phyloP scores from a whole-genome alignment of 805 yeast genomes.

The Saccharomycopsis javanensis region DNA sequence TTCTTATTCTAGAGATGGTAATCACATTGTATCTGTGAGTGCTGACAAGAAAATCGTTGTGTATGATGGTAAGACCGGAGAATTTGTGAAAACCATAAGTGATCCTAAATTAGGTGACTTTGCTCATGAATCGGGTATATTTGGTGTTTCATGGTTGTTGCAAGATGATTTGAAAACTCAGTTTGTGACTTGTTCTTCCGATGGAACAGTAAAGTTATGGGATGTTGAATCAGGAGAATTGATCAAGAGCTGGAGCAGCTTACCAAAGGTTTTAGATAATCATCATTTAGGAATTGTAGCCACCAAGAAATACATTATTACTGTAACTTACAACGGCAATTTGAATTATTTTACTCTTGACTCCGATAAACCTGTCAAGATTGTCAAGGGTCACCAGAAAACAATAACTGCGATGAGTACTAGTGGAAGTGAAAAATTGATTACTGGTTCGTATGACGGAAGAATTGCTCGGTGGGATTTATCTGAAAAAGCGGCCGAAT shows the following conservation, averaged over 20 bases:
- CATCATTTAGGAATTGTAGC: slow-evolving; percentile 78
- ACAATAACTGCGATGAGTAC: slow-evolving; percentile 54
- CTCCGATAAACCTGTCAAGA: slow-evolving; percentile 25
- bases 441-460: slow-evolving; percentile 82
- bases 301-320: slow-evolving; percentile 48
- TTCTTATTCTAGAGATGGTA: slow-evolving; percentile 74
- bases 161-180: slow-evolving; percentile 32
- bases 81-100: slow-evolving; percentile 42
- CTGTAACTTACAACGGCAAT: slow-evolving; percentile 65
- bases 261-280: slow-evolving; percentile 39
- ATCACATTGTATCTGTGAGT: slow-evolving; percentile 67
- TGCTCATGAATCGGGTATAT: slow-evolving; percentile 72
- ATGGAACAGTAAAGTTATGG: slow-evolving; percentile 63
- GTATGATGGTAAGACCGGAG: slow-evolving; percentile 87
- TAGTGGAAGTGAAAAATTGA: slow-evolving; percentile 25
- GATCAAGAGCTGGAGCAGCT: slow-evolving; percentile 39
- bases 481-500: slow-evolving; percentile 27
- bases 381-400: slow-evolving; percentile 71
- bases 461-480: slow-evolving; percentile 51
- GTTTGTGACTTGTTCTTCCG: slow-evolving; percentile 81
- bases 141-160: slow-evolving; percentile 60
- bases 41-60: slow-evolving; percentile 69
- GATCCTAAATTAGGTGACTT: slow-evolving; percentile 28
- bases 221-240: slow-evolving; percentile 35
- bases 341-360: slow-evolving; percentile 47